These are phyloP conservation scores for Speleostelium caveatum DNA, from an alignment of 78 protist genomes.

Conservation along the genomic window DNA sequence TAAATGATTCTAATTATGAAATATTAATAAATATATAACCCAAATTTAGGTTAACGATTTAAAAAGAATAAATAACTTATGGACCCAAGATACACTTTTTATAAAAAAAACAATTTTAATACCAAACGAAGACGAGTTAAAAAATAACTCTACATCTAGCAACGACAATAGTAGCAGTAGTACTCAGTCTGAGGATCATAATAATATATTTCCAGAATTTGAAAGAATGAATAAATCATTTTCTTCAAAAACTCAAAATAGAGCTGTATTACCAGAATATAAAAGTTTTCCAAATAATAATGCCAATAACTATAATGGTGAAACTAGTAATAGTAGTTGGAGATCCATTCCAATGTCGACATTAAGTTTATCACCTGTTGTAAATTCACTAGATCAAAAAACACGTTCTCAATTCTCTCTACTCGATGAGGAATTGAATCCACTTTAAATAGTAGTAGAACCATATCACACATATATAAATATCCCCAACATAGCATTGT, in stretches of 20 bases:
- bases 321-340: background rate
- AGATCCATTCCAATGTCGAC: constrained; percentile 45
- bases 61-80: constrained; percentile 60
- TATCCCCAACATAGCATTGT: too few relatives aligned
- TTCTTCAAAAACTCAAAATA: background rate
- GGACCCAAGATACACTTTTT: constrained; percentile 43
- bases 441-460: constrained; percentile 61
- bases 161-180: background rate
- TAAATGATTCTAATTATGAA: too few relatives aligned
- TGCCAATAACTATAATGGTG: background rate
- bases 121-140: constrained; percentile 7
- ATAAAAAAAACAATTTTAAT: constrained; percentile 39
- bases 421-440: constrained; percentile 55
- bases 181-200: background rate
- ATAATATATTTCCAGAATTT: constrained; percentile 24
- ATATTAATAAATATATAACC: too few relatives aligned
- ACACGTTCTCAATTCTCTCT: constrained; percentile 39
- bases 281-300: background rate
- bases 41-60: constrained; percentile 37
- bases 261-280: constrained; percentile 3
- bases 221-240: constrained; percentile 33
- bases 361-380: constrained; percentile 53
- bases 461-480: background rate
- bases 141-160: background rate
- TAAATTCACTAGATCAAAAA: constrained; percentile 32